These are phyloP conservation scores for Fragaria vesca DNA, from an alignment of 306 rosid genomes.

Conservation along the genomic window DNA sequence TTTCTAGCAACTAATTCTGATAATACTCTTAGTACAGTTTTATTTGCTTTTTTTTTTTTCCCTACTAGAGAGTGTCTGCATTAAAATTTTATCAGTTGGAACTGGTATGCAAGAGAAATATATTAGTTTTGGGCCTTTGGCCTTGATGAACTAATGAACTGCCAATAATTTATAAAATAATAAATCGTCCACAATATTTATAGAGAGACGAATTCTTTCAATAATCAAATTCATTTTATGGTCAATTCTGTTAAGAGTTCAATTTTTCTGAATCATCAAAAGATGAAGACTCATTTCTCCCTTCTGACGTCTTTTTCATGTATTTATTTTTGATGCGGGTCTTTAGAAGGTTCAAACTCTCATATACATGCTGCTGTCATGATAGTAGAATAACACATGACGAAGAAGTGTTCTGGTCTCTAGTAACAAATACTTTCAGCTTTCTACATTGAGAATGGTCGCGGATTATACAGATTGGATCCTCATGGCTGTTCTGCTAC, in stretches of 20 bases:
- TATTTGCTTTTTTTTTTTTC: not conserved
- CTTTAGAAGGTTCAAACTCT: not conserved
- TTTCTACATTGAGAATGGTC: not conserved
- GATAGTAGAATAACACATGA: not conserved
- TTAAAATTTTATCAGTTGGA: too few relatives aligned
- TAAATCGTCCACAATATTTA: too few relatives aligned
- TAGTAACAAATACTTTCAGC: not conserved
- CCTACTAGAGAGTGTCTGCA: not conserved
- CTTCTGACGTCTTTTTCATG: too few relatives aligned
- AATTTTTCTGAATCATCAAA: not conserved
- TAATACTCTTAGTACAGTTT: not conserved
- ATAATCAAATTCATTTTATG: not conserved
- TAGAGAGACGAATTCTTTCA: not conserved
- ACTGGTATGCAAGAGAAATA: too few relatives aligned
- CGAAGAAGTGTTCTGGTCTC: not conserved
- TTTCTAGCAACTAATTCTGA: not conserved
- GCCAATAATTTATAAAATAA: too few relatives aligned
- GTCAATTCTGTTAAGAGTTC: not conserved
- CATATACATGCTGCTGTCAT: not conserved
- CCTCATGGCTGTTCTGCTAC: not conserved
- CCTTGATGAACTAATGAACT: too few relatives aligned
- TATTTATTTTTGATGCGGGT: not conserved
- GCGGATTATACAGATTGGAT: not conserved
- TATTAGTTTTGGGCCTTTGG: too few relatives aligned
- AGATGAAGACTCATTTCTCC: too few relatives aligned